A percentile compares a stretch with the other conserved stretches of the same genome.
These are phyloP conservation scores for Aspergillus sclerotioniger DNA, from an alignment of 495 filamentous ascomycete species.

Conservation along the genomic window DNA sequence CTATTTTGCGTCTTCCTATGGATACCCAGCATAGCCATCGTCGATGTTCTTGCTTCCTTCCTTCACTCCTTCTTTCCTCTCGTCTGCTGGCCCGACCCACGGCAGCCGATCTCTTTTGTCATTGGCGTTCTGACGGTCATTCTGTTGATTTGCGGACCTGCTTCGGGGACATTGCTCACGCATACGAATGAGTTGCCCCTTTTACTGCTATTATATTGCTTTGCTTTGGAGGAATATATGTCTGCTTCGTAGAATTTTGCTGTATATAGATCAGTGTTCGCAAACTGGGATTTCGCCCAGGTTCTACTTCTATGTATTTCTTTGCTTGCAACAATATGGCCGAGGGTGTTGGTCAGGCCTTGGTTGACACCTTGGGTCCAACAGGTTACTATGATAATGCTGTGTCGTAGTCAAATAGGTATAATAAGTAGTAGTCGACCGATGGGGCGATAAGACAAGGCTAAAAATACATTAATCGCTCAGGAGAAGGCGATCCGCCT, in stretches of 20 bases:
- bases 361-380: too few relatives aligned
- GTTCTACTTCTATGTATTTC: not conserved
- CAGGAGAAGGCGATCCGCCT: not conserved
- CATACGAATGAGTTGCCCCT: constrained; percentile 25
- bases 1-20: constrained; percentile 31
- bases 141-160: not conserved
- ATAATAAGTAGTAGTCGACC: not conserved
- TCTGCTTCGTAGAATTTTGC: not conserved
- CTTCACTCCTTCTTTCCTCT: constrained; percentile 21
- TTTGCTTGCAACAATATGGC: not conserved
- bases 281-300: not conserved
- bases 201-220: not conserved
- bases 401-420: not conserved
- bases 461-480: not conserved
- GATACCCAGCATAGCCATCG: constrained; percentile 37
- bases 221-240: not conserved
- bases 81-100: constrained; percentile 31
- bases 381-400: too few relatives aligned
- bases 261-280: not conserved
- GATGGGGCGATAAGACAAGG: not conserved
- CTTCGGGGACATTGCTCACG: constrained; percentile 22
- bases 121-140: constrained; percentile 4
- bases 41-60: constrained; percentile 5
- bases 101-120: constrained; percentile 26
- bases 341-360: too few relatives aligned